Evolutionary conservation across 805 yeast species (phyloP).

Genomic region (Candida odintsovae): DNA sequence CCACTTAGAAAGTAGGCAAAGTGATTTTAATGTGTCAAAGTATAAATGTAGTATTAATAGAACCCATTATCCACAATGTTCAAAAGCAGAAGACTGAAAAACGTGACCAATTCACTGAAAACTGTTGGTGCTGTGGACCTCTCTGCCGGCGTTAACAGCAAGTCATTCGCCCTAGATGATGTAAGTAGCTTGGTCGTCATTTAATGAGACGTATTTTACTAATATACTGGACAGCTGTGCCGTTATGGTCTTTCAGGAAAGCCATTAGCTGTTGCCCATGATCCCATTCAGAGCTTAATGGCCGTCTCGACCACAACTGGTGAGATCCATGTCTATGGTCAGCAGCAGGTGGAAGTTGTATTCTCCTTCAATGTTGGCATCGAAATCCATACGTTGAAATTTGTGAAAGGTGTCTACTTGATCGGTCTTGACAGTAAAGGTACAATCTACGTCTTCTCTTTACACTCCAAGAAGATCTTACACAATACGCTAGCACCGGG

Average conservation of each 20-base stretch:
- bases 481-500: constrained; percentile 59
- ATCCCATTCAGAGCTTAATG: constrained; percentile 81
- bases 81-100: constrained; percentile 27
- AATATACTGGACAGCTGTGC: constrained; percentile 11
- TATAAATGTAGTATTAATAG: no score
- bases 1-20: no score
- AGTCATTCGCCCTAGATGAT: constrained; percentile 27
- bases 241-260: constrained; percentile 61
- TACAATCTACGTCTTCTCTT: constrained; percentile 61
- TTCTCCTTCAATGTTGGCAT: constrained; percentile 46
- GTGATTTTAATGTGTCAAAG: background rate
- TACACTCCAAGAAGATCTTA: constrained; percentile 56
- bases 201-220: background rate
- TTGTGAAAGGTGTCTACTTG: constrained; percentile 78
- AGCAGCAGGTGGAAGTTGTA: constrained; percentile 67
- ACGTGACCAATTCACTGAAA: constrained; percentile 29
- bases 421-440: constrained; percentile 63
- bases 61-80: constrained; percentile 27
- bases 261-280: constrained; percentile 66
- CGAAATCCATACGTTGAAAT: constrained; percentile 49
- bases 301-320: constrained; percentile 74
- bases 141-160: constrained; percentile 26
- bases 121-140: constrained; percentile 24
- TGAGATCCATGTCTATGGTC: constrained; percentile 76
- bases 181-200: constrained; percentile 15